Evolutionary conservation across 2,329 filamentous ascomycete species (phyloP).

Genomic region (Pseudogymnoascus sp.): DNA sequence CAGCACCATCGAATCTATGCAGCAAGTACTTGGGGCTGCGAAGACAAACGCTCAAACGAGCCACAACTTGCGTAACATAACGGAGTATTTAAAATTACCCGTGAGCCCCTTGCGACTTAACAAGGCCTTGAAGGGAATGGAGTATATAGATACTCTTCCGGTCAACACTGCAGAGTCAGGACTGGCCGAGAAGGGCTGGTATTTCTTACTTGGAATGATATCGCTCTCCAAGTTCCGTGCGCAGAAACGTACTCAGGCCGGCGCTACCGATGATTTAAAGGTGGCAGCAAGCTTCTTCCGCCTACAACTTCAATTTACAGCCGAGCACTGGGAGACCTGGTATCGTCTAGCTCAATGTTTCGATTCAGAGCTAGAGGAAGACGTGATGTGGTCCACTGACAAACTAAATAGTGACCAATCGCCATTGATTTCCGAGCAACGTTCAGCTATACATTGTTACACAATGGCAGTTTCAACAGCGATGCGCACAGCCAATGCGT

Average conservation of each 20-base stretch:
- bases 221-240: constrained; percentile 68
- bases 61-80: constrained; percentile 80
- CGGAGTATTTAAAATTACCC: constrained; percentile 70
- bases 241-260: constrained; percentile 29
- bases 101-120: constrained; percentile 76
- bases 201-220: constrained; percentile 81
- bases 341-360: constrained; percentile 34
- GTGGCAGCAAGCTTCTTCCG: constrained; percentile 31
- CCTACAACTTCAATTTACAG: constrained; percentile 30
- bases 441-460: constrained; percentile 36
- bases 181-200: constrained; percentile 79
- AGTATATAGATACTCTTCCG: constrained; percentile 62
- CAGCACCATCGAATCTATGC: constrained; percentile 83
- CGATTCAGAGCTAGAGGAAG: constrained; percentile 33
- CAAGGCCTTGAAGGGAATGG: constrained; percentile 68
- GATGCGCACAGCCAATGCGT: constrained; percentile 45
- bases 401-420: constrained; percentile 32
- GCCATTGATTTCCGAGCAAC: constrained; percentile 30
- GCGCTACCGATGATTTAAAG: constrained; percentile 31
- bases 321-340: constrained; percentile 35
- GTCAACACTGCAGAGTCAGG: constrained; percentile 61
- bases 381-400: constrained; percentile 33
- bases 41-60: constrained; percentile 72
- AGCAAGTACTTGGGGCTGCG: constrained; percentile 70
- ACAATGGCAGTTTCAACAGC: constrained; percentile 58